A percentile compares a stretch with the other conserved stretches of the same genome.
Conservation (phyloP, 305 asterid genomes). For the Fraxinus velutina region DNA sequence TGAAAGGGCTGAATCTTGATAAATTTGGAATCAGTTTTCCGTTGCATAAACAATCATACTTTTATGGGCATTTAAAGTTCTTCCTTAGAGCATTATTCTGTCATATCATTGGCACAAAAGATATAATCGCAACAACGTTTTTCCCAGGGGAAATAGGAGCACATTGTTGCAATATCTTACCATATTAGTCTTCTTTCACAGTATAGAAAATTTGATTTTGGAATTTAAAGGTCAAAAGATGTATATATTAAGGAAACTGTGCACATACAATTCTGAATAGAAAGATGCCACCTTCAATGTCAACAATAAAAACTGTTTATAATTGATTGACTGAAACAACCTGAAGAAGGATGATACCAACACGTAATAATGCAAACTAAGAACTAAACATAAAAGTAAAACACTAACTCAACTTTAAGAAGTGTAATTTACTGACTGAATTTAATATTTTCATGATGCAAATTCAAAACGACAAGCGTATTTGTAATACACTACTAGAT, state of each 20-base stretch:
- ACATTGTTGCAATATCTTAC: background rate
- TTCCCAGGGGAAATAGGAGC: background rate
- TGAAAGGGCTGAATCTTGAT: background rate
- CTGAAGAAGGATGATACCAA: background rate
- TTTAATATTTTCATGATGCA: conserved; percentile 6
- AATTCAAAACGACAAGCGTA: conserved; percentile 19
- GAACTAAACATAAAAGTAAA: background rate
- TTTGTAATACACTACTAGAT: conserved; percentile 23
- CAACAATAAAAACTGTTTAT: background rate
- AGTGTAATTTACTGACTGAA: conserved; percentile 5
- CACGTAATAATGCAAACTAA: background rate
- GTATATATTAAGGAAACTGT: background rate
- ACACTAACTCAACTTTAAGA: conserved; percentile 1
- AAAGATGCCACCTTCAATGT: background rate
- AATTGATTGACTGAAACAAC: background rate
- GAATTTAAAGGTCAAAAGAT: background rate
- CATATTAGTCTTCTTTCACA: background rate
- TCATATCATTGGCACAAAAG: background rate
- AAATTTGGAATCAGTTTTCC: background rate
- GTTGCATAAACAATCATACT: background rate
- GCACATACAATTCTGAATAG: background rate
- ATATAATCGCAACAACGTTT: background rate
- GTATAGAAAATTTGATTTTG: background rate
- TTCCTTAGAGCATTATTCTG: background rate
- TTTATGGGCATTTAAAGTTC: background rate